phyloP scores from a whole-genome alignment of 768 basidiomycete species.

The Pisolithus sp. region DNA sequence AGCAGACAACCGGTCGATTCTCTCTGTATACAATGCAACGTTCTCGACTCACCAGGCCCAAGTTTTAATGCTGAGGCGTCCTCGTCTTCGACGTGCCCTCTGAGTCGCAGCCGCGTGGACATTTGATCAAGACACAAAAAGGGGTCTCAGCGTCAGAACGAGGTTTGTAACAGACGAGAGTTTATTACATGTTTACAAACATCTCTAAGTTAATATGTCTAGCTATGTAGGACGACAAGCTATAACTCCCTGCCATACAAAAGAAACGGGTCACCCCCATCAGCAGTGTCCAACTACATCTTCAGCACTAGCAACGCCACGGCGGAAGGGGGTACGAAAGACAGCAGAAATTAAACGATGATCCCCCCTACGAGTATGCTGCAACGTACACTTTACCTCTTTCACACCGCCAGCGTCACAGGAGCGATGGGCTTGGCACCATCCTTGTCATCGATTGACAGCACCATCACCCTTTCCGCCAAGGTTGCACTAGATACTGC shows the following conservation, averaged over 20 bases:
- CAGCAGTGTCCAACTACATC: constrained; percentile 21
- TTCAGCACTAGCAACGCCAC: constrained; percentile 13
- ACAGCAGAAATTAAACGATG: constrained; percentile 1
- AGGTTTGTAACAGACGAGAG: constrained; percentile 4
- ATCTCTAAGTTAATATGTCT: constrained; percentile 30
- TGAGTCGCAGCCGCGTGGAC: constrained; percentile 56
- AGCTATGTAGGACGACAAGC: constrained; percentile 21
- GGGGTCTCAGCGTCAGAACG: neutral
- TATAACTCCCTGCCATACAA: constrained; percentile 16
- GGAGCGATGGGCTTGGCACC: constrained; percentile 8
- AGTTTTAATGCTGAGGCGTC: constrained; percentile 82
- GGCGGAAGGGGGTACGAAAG: constrained; percentile 6
- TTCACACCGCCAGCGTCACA: neutral
- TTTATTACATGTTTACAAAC: constrained; percentile 33
- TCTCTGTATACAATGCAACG: neutral
- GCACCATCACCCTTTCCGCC: constrained; percentile 30
- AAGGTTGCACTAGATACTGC: constrained; percentile 30
- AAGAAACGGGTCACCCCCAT: constrained; percentile 7
- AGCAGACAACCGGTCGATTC: neutral
- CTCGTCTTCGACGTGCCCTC: constrained; percentile 68
- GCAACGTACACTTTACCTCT: no score
- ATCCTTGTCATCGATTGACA: constrained; percentile 30
- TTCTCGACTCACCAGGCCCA: constrained; percentile 48
- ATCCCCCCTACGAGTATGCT: no score
- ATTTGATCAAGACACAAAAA: constrained; percentile 31